Percentiles rank a stretch among this genome's conserved stretches.
Conservation (phyloP, 345 rosid genomes). For the Cardamine resedifolia region DNA sequence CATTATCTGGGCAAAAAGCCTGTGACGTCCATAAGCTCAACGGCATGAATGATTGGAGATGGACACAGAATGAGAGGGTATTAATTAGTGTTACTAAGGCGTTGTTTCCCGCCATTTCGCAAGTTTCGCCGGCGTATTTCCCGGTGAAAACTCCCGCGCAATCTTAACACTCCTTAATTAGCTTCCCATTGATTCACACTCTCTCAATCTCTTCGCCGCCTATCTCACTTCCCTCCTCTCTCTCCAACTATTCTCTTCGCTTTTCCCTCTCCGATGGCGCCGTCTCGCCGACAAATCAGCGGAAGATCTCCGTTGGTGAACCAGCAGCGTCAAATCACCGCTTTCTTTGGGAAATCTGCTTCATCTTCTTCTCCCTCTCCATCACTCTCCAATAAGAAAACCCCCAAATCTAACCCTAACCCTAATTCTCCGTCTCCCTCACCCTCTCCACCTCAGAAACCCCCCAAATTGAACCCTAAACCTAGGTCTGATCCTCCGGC, state of each 20-base stretch:
- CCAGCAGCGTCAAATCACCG: conserved; percentile 85
- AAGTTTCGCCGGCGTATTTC: conserved; percentile 29
- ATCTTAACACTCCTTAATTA: conserved; percentile 6
- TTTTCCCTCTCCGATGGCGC: conserved; percentile 51
- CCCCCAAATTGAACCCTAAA: conserved; percentile 38
- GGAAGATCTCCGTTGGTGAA: conserved; percentile 92
- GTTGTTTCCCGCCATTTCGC: conserved; percentile 42
- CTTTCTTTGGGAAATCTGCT: conserved; percentile 63
- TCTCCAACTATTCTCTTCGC: conserved; percentile 2
- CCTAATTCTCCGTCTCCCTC: conserved; percentile 41
- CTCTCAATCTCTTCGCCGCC: background rate
- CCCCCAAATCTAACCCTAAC: conserved; percentile 43
- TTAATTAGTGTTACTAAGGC: background rate
- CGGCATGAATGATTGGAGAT: conserved; percentile 2
- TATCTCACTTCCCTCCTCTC: background rate
- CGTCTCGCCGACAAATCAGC: conserved; percentile 64
- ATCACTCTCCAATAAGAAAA: conserved; percentile 43
- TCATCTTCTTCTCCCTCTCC: conserved; percentile 41
- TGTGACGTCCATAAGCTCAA: background rate
- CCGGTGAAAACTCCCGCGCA: conserved; percentile 39
- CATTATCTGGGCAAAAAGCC: background rate
- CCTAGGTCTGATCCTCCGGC: conserved; percentile 35
- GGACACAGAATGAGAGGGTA: background rate
- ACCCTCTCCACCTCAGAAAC: conserved; percentile 47
- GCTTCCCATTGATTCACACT: background rate